Base-by-base conservation (phyloP, 176 grass and related monocot species). In the Pontederia crassipes region DNA sequence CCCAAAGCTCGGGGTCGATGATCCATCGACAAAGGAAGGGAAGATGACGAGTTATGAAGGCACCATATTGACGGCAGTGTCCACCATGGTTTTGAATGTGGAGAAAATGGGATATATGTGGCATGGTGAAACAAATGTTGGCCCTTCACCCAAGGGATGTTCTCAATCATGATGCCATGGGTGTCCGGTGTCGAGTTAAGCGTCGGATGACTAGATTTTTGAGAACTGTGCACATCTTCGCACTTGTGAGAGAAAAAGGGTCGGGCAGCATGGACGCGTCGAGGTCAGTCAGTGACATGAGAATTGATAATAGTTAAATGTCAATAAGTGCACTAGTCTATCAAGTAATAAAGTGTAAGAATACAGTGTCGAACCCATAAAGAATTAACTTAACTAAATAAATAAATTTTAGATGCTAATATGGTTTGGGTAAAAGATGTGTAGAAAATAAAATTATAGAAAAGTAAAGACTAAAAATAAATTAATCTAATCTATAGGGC, bases 181-280 rank as follows among this genome's bases (percentile, higher is more conserved):
- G 10, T 35, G 10, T 73, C 70, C 15, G 58, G 58, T 12, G 70
- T 14, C 1, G 70, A 73, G 49, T 73, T 73, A 60, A 61, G 26
- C n/a, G 46, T 10, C 27, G 70, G 16, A 73, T 73, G 70, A 46
- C 58, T 2, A 58, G 58, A 11, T 73, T 73, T 48, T 45, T 48
- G 28, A 58, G 70, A 1, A 73, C 70, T 27, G 70, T 29, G n/a
- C 70, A 73, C 70, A 12, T 73, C n/a, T 73, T 73, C 29, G 70
- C 58, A 2, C 49, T 73, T 3, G 49, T 17, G 14, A 73, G 70
- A 17, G 70, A 73, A 28, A 59, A 28, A 4, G 59, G 70, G 6
- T 35, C 48, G 9, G 70, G 70, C 58, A 26, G 28, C 49, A 49
- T 18, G 16, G 59, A 73, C 49, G 28, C 11, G 11, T 6, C 58